phyloP scores from a whole-genome alignment of 129 eudicot genomes.

The Flaveria bidentis region DNA sequence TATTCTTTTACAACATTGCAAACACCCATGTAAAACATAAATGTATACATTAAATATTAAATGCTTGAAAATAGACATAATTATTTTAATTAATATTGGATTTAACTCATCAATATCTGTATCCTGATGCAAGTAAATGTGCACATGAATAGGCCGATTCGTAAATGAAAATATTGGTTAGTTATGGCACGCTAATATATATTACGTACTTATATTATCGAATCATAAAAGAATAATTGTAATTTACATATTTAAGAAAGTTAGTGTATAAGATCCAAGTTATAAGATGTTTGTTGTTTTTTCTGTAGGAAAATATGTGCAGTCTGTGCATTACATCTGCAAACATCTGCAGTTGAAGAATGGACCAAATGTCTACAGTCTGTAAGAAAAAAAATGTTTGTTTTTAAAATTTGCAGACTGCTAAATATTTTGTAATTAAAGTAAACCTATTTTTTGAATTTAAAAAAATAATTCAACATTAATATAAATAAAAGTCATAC shows the following conservation, averaged over 20 bases:
- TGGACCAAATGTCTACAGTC: too few relatives aligned
- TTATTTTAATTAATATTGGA: conserved; percentile 5
- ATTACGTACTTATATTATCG: not conserved
- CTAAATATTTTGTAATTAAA: too few relatives aligned
- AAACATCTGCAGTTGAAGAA: too few relatives aligned
- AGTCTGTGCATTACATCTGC: too few relatives aligned
- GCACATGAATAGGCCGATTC: conserved; percentile 21
- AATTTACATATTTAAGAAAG: not conserved
- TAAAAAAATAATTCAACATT: too few relatives aligned
- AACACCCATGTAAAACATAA: not conserved
- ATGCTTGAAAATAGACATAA: conserved; percentile 19
- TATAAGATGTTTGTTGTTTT: too few relatives aligned
- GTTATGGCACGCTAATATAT: conserved; percentile 10
- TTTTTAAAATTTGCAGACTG: too few relatives aligned
- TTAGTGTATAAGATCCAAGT: too few relatives aligned
- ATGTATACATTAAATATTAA: not conserved
- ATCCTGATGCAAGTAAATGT: conserved; percentile 19
- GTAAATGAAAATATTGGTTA: not conserved
- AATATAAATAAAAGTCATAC: too few relatives aligned
- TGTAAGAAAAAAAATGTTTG: too few relatives aligned
- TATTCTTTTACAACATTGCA: conserved; percentile 4
- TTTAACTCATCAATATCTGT: conserved; percentile 8
- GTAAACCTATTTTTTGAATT: too few relatives aligned
- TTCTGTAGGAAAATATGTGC: too few relatives aligned
- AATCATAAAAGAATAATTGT: not conserved